Conservation (phyloP, 495 filamentous ascomycete genomes). For the Penicillium cinerascens region DNA sequence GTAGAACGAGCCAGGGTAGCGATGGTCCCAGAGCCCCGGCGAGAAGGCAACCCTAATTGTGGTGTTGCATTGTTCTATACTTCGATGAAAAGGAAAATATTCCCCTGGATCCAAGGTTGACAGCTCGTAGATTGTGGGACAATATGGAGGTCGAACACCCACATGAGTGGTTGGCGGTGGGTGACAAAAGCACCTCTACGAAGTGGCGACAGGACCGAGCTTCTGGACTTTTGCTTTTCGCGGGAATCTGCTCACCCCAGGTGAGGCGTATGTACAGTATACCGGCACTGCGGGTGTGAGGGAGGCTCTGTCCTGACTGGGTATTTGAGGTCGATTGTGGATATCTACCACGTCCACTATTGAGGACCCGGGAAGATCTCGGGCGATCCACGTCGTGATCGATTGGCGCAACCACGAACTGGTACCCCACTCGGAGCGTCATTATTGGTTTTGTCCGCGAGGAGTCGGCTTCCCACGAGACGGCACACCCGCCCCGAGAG, state of each 20-base stretch:
- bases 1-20: not conserved
- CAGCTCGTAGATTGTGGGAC: too few relatives aligned
- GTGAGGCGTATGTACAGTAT: not conserved
- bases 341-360: constrained; percentile 23
- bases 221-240: not conserved
- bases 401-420: constrained; percentile 29
- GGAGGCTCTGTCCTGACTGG: constrained; percentile 8
- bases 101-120: too few relatives aligned
- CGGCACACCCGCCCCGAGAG: constrained; percentile 12
- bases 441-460: constrained; percentile 19
- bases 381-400: constrained; percentile 22
- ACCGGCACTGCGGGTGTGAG: not conserved
- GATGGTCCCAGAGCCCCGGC: not conserved
- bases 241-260: not conserved
- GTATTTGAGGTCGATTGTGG: not conserved
- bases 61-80: not conserved
- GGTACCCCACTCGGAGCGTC: constrained; percentile 18
- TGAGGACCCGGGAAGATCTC: constrained; percentile 31
- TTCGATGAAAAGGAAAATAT: too few relatives aligned
- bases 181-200: not conserved
- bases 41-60: not conserved
- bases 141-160: not conserved
- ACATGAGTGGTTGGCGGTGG: not conserved
- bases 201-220: not conserved
- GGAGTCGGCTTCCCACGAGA: constrained; percentile 16